These are phyloP conservation scores for Lanmaoa rubissima DNA, from an alignment of 768 basidiomycete species.

Conservation along the genomic window DNA sequence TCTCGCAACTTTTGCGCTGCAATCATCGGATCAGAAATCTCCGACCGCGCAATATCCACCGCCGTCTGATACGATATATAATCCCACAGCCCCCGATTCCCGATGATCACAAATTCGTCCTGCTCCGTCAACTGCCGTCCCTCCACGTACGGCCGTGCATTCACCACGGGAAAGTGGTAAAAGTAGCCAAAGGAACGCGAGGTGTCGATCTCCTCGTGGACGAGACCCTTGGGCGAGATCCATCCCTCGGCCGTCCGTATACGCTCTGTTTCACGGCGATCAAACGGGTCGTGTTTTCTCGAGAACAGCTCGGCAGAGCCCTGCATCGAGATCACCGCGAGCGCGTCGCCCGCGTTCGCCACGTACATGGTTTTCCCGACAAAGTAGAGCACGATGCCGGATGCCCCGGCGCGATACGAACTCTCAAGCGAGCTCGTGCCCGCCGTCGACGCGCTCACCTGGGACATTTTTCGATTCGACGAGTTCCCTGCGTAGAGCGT, in stretches of 20 bases:
- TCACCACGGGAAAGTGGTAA: constrained; percentile 85
- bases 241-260: constrained; percentile 92
- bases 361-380: constrained; percentile 77
- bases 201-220: constrained; percentile 89
- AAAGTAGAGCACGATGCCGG: constrained; percentile 86
- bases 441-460: constrained; percentile 48
- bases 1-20: constrained; percentile 97
- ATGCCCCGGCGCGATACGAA: constrained; percentile 69
- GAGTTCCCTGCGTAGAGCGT: constrained; percentile 45
- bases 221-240: constrained; percentile 85
- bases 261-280: constrained; percentile 77
- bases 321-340: constrained; percentile 81
- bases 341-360: constrained; percentile 85
- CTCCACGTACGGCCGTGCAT: constrained; percentile 80
- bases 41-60: constrained; percentile 88
- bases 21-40: constrained; percentile 69
- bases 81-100: constrained; percentile 91
- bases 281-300: constrained; percentile 85
- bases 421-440: constrained; percentile 39
- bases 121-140: constrained; percentile 68
- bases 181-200: constrained; percentile 95
- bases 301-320: constrained; percentile 76
- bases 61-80: constrained; percentile 93
- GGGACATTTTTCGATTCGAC: constrained; percentile 68
- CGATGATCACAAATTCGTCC: constrained; percentile 97